Evolutionary conservation across 1,284 basidiomycete genomes (phyloP).

Genomic region (Microbotryum scabiosae): DNA sequence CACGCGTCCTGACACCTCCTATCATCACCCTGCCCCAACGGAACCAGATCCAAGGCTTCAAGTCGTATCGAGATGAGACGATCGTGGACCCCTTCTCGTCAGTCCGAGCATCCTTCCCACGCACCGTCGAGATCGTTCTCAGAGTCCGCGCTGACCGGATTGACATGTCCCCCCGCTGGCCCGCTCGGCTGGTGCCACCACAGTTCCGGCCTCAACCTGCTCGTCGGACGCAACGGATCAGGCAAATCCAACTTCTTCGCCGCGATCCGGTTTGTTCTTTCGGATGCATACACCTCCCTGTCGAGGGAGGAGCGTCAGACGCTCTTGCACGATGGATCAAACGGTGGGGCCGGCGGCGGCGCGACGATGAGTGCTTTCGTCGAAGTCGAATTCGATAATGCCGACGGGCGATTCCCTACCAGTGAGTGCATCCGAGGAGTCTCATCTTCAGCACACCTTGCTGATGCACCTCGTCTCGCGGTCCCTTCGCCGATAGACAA

Average conservation of each 20-base stretch:
- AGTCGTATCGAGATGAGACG: slow-evolving; percentile 68
- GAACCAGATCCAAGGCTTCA: slow-evolving; percentile 83
- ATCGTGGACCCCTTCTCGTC: slow-evolving; percentile 47
- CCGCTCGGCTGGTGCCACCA: slow-evolving; percentile 37
- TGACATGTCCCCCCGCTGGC: not conserved
- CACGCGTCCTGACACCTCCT: too few species aligned
- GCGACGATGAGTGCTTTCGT: slow-evolving; percentile 91
- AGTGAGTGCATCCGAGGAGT: slow-evolving; percentile 70
- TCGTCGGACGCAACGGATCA: slow-evolving; percentile 88
- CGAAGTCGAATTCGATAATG: slow-evolving; percentile 44
- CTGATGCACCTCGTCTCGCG: too few species aligned
- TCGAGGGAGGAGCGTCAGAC: slow-evolving; percentile 85
- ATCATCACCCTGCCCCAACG: too few species aligned
- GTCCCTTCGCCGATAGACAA: slow-evolving; percentile 51
- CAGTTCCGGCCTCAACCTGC: slow-evolving; percentile 82
- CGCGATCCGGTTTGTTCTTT: slow-evolving; percentile 78
- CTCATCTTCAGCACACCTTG: too few species aligned
- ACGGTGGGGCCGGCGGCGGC: slow-evolving; percentile 47
- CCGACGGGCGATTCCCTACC: slow-evolving; percentile 37
- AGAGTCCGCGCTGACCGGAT: not conserved
- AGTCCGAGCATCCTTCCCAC: not conserved
- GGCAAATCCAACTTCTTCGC: slow-evolving; percentile 93
- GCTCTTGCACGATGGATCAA: slow-evolving; percentile 85
- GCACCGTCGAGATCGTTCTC: not conserved
- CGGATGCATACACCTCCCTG: slow-evolving; percentile 95